A percentile compares a stretch with the other conserved stretches of the same genome.
phyloP scores from a whole-genome alignment of 2,329 filamentous ascomycete genomes.

The Cladosporium sphaerospermum region DNA sequence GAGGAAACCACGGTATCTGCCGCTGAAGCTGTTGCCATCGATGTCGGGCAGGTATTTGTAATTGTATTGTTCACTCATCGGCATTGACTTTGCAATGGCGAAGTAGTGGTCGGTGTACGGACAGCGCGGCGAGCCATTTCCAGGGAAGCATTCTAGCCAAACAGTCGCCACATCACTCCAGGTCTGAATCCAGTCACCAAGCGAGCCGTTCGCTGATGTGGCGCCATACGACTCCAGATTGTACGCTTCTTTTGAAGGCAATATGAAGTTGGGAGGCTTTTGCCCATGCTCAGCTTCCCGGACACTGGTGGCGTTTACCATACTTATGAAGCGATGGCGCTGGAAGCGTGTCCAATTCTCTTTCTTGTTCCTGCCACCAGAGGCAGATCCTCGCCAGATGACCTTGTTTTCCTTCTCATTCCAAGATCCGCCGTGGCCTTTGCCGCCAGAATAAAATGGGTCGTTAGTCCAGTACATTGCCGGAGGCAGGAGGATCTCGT shows the following conservation, averaged over 20 bases:
- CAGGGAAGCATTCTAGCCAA: slow-evolving; percentile 40
- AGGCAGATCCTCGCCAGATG: slow-evolving; percentile 45
- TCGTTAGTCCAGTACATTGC: slow-evolving; percentile 45
- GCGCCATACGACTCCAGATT: slow-evolving; percentile 21
- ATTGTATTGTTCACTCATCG: slow-evolving; percentile 38
- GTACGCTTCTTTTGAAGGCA: slow-evolving; percentile 36
- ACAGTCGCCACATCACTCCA: slow-evolving; percentile 40
- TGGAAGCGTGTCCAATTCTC: slow-evolving; percentile 68
- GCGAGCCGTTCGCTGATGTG: slow-evolving; percentile 17
- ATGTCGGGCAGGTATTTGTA: slow-evolving; percentile 70
- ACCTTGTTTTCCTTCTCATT: slow-evolving; percentile 35
- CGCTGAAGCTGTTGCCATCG: slow-evolving; percentile 55
- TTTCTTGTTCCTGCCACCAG: slow-evolving; percentile 41
- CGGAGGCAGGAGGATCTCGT: slow-evolving; percentile 47
- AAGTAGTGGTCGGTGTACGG: slow-evolving; percentile 42
- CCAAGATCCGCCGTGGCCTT: slow-evolving; percentile 37
- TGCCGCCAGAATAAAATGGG: slow-evolving; percentile 37
- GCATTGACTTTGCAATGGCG: slow-evolving; percentile 24
- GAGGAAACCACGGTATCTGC: slow-evolving; percentile 50
- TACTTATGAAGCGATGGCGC: slow-evolving; percentile 66
- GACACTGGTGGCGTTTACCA: slow-evolving; percentile 62
- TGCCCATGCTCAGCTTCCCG: slow-evolving; percentile 40
- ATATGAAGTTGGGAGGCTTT: slow-evolving; percentile 33
- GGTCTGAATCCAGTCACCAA: slow-evolving; percentile 36
- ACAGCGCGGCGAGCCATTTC: slow-evolving; percentile 35